phyloP scores from a whole-genome alignment of 768 basidiomycete species.

The Candolleomyces efflorescens region DNA sequence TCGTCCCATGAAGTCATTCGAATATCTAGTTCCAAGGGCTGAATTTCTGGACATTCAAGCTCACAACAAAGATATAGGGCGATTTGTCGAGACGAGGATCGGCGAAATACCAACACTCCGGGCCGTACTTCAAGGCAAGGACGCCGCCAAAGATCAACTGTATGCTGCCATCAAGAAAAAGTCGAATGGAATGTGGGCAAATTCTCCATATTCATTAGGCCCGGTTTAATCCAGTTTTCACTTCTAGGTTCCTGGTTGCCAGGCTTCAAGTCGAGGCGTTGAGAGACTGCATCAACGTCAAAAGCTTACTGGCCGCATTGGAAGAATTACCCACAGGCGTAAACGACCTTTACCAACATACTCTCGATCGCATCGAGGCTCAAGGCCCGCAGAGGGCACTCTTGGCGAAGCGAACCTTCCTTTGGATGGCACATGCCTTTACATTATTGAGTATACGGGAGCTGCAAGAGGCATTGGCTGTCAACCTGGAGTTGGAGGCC shows the following conservation, averaged over 20 bases:
- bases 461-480: background rate
- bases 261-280: constrained; percentile 2
- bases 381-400: background rate
- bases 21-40: no score
- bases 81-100: no score
- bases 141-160: no score
- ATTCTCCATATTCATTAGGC: no score
- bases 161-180: no score
- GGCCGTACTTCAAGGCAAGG: no score
- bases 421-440: background rate
- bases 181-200: no score
- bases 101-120: no score
- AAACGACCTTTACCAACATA: background rate
- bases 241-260: constrained; percentile 3
- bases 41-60: no score
- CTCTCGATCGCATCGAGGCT: background rate
- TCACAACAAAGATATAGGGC: no score
- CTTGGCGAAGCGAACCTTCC: background rate
- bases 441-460: background rate
- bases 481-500: background rate
- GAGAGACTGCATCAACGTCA: background rate
- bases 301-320: background rate
- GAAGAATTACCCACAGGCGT: background rate
- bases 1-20: no score
- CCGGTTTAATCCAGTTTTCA: background rate